Base-by-base conservation (phyloP, 176 grass and related monocot species). In the Carex littledalei region DNA sequence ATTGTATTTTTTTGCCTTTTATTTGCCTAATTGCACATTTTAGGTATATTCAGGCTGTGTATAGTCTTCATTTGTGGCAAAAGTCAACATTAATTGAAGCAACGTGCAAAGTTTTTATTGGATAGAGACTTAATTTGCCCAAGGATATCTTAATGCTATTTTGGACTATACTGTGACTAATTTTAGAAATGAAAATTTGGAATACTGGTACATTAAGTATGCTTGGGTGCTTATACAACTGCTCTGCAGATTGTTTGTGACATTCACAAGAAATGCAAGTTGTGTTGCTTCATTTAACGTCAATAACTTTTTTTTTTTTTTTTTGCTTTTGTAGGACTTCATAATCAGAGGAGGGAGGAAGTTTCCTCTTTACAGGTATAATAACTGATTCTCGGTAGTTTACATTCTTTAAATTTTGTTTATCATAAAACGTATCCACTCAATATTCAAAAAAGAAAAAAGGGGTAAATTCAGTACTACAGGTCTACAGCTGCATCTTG, bases 341-440 rank as follows among this genome's bases (percentile, higher is more conserved):
- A 90, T 98, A 85, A 69, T 92, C 52, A 94, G 95, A 90, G 95
- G 95, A 89, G 87, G 70, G 79, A 98, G 82, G 82, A 90, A 92
- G 81, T 87, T 95, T 87, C 93, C 93, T 75, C 89, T 98, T 89
- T 98, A 98, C 91, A 95, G 93, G 92, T 94, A 87, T 83, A 22
- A 68, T 86, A 22, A 29, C 50, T 82, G 7, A 34, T n/a, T 83
- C 63, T 31, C 43, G 1, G 56, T 80, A 22, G 47, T 13, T 87
- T 85, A 78, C 39, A 60, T 71, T 84, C 37, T 52, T 52, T 4
- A 0, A 0, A 13, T 73, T 17, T 35, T 82, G 45, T 26, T 85
- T 65, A 35, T 74, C 37, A 53, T 62, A 70, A 49, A 76, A 45
- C 43, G 86, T 58, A 60, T 78, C 53, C 68, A 2, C 6, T 87